Base-by-base conservation (phyloP, 1,139 yeast genomes). In the Suhomyces maxii region DNA sequence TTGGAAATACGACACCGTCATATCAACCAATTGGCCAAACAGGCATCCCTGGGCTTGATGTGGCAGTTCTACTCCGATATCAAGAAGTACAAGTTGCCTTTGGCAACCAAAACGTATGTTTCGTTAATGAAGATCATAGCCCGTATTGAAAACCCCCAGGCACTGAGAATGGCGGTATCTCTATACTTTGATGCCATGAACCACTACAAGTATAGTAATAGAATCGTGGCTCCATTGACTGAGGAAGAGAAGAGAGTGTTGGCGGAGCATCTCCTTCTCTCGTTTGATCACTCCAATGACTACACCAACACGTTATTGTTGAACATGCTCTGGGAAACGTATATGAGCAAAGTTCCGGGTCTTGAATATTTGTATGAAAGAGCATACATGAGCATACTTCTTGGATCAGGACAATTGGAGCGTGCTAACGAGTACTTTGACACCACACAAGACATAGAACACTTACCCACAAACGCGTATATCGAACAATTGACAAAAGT, bases 351-450 rank as follows among this genome's bases (percentile, higher is more conserved):
- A 8, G 18, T 47, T n/a, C 40, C 42, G 2, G 44, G 40, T 10
- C 28, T 53, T 7, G 56, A 50, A n/a, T n/a, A 49, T 7, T 39
- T 50, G 9, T 69, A 67, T 46, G 60, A 64, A 40, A 49, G 58
- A 6, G 61, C 70, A 7, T 59, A 58, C 41, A 41, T 68, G 33
- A 53, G 59, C 34, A 53, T 62, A 0, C 56, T 67, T 14, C 38
- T 68, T 6, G 65, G 66, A 37, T 49, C 64, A 2, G 53, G 53
- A 12, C 73, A 69, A 45, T 49, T 53, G 14, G 53, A 59, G 18
- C 40, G 52, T 28, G 73, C 74, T 0, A 37, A 57, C 12, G 61
- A 60, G 14, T 48, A 56, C 25, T 60, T 59, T 28, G 53, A 59
- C 12, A n/a, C 26, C 9, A 7, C 9, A 5, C 23, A 35, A 2